These are phyloP conservation scores for Tricholoma sp. DNA, from an alignment of 768 basidiomycete genomes.

Conservation along the genomic window DNA sequence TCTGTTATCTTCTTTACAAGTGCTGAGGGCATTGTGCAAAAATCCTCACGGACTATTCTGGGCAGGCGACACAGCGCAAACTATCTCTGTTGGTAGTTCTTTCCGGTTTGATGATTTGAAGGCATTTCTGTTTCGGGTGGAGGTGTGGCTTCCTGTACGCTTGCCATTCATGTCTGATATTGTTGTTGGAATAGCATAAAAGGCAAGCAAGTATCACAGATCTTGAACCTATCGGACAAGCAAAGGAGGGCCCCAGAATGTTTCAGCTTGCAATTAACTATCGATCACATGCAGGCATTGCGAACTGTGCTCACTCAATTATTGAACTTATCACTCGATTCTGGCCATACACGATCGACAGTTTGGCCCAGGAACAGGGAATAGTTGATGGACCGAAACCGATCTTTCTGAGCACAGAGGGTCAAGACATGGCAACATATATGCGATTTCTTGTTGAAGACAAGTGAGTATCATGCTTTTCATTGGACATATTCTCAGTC, in stretches of 20 bases:
- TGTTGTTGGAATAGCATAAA: constrained; percentile 2
- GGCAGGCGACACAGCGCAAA: constrained; percentile 80
- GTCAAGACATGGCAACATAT: constrained; percentile 31
- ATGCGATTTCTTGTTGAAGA: constrained; percentile 56
- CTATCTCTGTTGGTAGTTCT: constrained; percentile 66
- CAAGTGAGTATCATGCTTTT: constrained; percentile 29
- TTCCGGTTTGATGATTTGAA: constrained; percentile 71
- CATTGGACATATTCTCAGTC: not conserved
- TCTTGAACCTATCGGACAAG: not conserved
- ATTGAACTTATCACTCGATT: constrained; percentile 56
- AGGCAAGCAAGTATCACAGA: constrained; percentile 5
- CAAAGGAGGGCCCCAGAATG: constrained; percentile 17
- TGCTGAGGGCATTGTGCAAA: constrained; percentile 52
- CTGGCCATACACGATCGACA: constrained; percentile 64
- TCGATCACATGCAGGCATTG: constrained; percentile 67
- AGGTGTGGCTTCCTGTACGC: constrained; percentile 35
- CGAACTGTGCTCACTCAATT: constrained; percentile 60
- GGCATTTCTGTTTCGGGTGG: constrained; percentile 56
- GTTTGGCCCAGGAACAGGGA: constrained; percentile 49
- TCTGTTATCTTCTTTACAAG: constrained; percentile 25
- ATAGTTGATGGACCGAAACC: constrained; percentile 50
- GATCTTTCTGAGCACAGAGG: constrained; percentile 48
- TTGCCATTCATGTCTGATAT: not conserved
- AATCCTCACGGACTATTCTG: constrained; percentile 69
- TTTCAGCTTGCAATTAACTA: constrained; percentile 66